These are phyloP conservation scores for Vitis rupestris DNA, from an alignment of 164 flowering plant genomes.

Conservation along the genomic window DNA sequence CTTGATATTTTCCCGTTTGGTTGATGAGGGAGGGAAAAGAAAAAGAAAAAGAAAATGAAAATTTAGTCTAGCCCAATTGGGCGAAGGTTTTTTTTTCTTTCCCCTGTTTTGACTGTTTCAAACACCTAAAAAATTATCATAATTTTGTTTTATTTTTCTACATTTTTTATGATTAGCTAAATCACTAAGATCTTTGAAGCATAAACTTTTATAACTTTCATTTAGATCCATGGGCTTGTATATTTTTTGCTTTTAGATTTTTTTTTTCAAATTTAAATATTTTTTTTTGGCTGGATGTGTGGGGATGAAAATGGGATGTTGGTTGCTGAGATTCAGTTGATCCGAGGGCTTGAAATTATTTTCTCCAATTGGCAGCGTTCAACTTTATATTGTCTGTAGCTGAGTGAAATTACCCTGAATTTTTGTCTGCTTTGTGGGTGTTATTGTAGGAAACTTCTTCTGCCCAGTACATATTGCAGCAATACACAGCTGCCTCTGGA, in stretches of 20 bases:
- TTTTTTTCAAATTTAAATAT: no score
- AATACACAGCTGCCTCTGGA: conserved; percentile 67
- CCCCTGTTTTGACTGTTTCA: no score
- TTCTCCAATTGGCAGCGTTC: neutral
- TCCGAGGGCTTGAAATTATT: neutral
- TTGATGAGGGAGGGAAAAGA: neutral
- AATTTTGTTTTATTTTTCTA: neutral
- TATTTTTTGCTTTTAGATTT: no score
- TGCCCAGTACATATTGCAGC: conserved; percentile 72
- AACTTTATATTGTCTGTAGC: neutral
- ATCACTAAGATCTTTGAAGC: neutral
- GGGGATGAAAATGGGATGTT: no score
- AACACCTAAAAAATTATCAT: no score
- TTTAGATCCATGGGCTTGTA: neutral
- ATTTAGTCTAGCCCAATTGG: neutral
- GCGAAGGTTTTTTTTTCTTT: no score
- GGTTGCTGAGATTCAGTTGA: neutral
- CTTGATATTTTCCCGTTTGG: neutral
- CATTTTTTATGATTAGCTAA: no score
- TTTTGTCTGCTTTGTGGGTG: neutral
- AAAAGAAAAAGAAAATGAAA: neutral
- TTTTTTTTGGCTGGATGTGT: no score
- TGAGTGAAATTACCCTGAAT: neutral
- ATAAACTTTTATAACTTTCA: neutral
- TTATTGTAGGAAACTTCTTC: conserved; percentile 61